Evolutionary conservation across 176 grass and related monocot species (phyloP).

Genomic region (Hordeum marinum): DNA sequence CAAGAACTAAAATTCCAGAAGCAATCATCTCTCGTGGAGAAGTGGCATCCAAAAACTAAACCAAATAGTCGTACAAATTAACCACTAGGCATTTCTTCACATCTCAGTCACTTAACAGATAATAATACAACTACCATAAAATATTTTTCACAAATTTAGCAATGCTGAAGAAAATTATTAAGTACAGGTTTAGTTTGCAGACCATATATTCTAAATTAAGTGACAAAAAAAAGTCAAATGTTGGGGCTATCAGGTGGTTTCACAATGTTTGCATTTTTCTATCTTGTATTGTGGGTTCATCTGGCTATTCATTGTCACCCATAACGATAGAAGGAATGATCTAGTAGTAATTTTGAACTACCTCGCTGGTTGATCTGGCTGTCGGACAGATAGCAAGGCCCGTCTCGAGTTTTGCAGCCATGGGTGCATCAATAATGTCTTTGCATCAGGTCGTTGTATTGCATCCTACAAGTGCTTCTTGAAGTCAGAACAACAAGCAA

Average conservation of each 20-base stretch:
- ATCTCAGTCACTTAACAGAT: neutral
- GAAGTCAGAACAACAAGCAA: slow-evolving; percentile 28
- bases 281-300: neutral
- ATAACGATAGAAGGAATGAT: neutral
- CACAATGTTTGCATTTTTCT: neutral
- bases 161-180: neutral
- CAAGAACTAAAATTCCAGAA: neutral
- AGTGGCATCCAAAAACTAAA: slow-evolving; percentile 3
- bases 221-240: neutral
- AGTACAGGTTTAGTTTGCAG: neutral
- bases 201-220: neutral
- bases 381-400: too few relatives aligned
- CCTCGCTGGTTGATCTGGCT: slow-evolving; percentile 21
- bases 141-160: neutral
- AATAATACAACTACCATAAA: neutral
- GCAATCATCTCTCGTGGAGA: neutral
- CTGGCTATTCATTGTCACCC: neutral
- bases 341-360: slow-evolving; percentile 10
- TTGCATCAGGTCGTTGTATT: slow-evolving; percentile 96
- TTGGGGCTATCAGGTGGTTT: neutral
- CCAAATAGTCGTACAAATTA: neutral
- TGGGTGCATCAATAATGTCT: slow-evolving; percentile 83
- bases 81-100: neutral
- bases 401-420: slow-evolving; percentile 92
- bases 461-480: slow-evolving; percentile 60